Conservation (phyloP, 176 grass and related monocot species). For the Musa schizocarpa region DNA sequence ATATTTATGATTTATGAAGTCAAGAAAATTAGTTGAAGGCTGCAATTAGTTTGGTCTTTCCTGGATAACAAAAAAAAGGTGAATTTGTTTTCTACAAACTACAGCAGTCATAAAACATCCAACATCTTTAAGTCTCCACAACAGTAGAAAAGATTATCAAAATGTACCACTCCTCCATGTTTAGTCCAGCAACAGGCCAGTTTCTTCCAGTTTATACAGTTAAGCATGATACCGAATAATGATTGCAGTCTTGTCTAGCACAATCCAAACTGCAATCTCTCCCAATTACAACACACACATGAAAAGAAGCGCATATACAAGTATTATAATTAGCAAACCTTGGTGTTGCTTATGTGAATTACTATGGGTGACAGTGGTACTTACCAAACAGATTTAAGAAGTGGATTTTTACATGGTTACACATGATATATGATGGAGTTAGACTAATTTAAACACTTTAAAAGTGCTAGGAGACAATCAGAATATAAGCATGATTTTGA, state of each 20-base stretch:
- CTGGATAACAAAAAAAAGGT: background rate
- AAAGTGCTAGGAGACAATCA: background rate
- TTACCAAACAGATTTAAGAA: background rate
- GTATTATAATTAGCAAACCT: background rate
- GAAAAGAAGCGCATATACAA: background rate
- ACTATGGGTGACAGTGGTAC: background rate
- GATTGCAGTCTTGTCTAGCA: background rate
- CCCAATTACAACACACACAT: background rate
- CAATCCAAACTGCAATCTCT: background rate
- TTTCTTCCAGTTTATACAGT: background rate
- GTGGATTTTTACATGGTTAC: background rate
- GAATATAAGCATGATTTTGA: background rate
- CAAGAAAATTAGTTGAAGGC: background rate
- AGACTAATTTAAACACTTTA: background rate
- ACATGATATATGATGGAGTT: background rate
- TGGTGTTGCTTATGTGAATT: background rate
- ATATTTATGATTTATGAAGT: background rate
- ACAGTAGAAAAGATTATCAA: background rate
- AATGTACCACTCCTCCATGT: background rate
- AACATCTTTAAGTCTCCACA: background rate
- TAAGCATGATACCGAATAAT: background rate
- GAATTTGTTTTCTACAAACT: background rate
- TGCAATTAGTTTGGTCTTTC: too few relatives aligned
- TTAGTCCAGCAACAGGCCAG: background rate
- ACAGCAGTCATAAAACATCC: background rate